Conservation (phyloP, 768 basidiomycete species). For the Boletus coccyginus region DNA sequence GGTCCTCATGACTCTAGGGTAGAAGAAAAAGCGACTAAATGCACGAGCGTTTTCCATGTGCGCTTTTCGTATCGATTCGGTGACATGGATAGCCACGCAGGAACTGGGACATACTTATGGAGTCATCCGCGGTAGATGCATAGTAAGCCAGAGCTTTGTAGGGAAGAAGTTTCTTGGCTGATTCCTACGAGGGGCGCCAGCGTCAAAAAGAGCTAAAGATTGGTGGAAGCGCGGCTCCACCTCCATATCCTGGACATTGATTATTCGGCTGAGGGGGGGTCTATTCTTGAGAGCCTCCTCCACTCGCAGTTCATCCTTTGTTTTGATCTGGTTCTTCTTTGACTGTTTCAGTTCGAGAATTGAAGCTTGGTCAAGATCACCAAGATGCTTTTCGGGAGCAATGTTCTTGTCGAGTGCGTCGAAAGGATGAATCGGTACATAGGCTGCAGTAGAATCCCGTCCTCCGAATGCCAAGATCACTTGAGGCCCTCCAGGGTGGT, state of each 20-base stretch:
- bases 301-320: conserved; percentile 69
- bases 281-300: conserved; percentile 56
- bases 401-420: conserved; percentile 75
- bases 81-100: conserved; percentile 13
- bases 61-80: conserved; percentile 37
- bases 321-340: conserved; percentile 45
- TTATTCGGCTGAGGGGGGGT: conserved; percentile 66
- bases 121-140: conserved; percentile 83
- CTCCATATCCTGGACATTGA: conserved; percentile 84
- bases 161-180: conserved; percentile 70
- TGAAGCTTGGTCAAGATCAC: conserved; percentile 52
- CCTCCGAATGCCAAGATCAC: conserved; percentile 86
- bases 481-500: conserved; percentile 78
- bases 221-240: conserved; percentile 33
- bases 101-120: conserved; percentile 54
- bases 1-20: conserved; percentile 73
- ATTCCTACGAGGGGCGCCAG: conserved; percentile 40
- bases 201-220: background rate
- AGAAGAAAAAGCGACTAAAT: conserved; percentile 86
- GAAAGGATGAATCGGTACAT: conserved; percentile 82
- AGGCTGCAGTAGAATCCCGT: conserved; percentile 74
- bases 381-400: conserved; percentile 68
- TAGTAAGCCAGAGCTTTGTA: conserved; percentile 82
- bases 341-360: conserved; percentile 36
- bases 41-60: conserved; percentile 69